Base-by-base conservation (phyloP, 441 rosid species). In the Arabidopsis lyrata region DNA sequence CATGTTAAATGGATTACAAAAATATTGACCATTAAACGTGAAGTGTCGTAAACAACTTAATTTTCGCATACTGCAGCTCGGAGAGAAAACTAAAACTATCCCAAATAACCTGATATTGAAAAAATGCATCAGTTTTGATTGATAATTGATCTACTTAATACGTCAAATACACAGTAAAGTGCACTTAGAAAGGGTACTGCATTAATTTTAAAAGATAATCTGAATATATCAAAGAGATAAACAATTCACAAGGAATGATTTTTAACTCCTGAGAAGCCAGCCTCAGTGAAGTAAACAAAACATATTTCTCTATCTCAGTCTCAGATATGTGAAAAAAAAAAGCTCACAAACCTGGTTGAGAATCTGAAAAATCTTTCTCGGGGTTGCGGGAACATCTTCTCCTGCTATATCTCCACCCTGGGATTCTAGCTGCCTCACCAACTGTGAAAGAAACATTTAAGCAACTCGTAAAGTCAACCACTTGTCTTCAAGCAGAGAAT, bases 361-460 rank as follows among this genome's bases (percentile, higher is more conserved):
- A 76, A 86, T 79, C 84, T 83, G 90, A 77, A 90, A 87, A 42
- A 85, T 78, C 66, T 81, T 81, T 82, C 80, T 86, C 4, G 88
- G 87, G 70, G 88, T 85, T 42, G 87, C 83, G 35, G 84, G 79
- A 35, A 62, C 83, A 52, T 82, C 90, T 80, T 85, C 87, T 62
- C 89, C 90, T 29, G 81, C 83, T 81, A 84, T 73, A 70, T 84
- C 85, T 81, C 88, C 91, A 70, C 78, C 90, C 65, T 83, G 87
- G 68, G 81, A 80, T 61, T 85, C 91, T 81, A 90, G 74, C 80
- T 44, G 87, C 81, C 91, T 83, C 66, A 86, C 81, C 85, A 90
- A 78, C 92, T 90, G 85, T 68, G 71, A 61, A 22, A 59, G 77
- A 55, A 66, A 72, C 34, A 73, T 20, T 15, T 34, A 39, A 53